Evolutionary conservation across 2,329 filamentous ascomycete genomes (phyloP).

Genomic region (Pseudonectria buxi): DNA sequence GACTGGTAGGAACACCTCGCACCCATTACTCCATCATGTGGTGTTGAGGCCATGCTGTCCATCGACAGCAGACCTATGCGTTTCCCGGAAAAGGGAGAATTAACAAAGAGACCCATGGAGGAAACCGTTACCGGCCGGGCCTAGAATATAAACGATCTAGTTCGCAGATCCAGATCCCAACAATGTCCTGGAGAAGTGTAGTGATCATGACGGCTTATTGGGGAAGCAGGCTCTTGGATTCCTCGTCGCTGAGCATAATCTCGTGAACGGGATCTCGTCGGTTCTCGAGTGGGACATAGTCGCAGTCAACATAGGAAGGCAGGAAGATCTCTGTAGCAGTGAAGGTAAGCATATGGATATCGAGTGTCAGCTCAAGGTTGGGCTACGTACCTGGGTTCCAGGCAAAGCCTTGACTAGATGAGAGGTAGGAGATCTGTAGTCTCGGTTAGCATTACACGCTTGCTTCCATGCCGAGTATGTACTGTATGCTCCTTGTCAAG

Average conservation of each 20-base stretch:
- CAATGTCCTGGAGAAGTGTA: constrained; percentile 7
- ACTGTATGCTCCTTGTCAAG: too few relatives aligned
- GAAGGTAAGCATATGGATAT: too few relatives aligned
- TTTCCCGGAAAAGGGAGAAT: not conserved
- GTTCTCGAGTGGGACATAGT: constrained; percentile 68
- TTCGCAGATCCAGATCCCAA: constrained; percentile 12
- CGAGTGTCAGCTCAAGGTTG: too few relatives aligned
- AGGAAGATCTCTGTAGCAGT: constrained; percentile 65
- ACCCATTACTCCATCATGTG: not conserved
- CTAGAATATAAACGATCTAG: constrained; percentile 24
- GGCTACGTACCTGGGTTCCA: constrained; percentile 65
- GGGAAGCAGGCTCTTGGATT: constrained; percentile 61
- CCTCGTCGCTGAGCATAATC: constrained; percentile 71
- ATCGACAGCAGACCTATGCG: not conserved
- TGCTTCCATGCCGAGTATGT: not conserved
- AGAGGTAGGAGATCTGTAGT: constrained; percentile 67
- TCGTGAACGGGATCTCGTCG: constrained; percentile 72
- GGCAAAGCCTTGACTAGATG: constrained; percentile 71
- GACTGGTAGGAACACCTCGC: not conserved
- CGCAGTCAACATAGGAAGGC: constrained; percentile 68
- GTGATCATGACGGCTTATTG: constrained; percentile 36
- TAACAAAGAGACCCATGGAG: not conserved
- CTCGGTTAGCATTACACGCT: constrained; percentile 13
- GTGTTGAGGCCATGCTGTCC: not conserved
- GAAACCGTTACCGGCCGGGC: constrained; percentile 15